Evolutionary conservation across 352 stramenopile genomes (phyloP), one percentile per base, ranked within the genome.

Genomic region (Thalassiosira oceanica): DNA sequence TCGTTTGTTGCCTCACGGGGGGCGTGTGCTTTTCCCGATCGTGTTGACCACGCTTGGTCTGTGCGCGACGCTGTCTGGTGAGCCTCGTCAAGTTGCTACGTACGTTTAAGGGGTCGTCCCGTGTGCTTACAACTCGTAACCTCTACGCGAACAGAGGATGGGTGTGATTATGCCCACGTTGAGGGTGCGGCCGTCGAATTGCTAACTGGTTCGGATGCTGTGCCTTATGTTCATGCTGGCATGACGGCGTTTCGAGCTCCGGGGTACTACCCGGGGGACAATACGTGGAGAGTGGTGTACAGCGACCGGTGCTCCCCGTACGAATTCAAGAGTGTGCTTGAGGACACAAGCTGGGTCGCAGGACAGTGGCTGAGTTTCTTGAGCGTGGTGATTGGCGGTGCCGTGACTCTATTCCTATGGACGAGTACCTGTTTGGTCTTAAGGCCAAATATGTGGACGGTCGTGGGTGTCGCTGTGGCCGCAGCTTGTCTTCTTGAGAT

Each of bases 161-260:
- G 66, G 13, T 77, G 66, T 31, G 66, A 77, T 39, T 77, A 61
- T 20, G 61, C 66, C 16, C 36, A 48, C 1, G 15, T 77, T n/a
- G 50, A 13, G 5, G 66, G 66, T 0, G 20, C 58, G 13, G 42
- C 48, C 18, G 66, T 65, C 7, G 52, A 72, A 50, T 66, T 77
- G 10, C 53, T 77, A 10, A 71, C 66, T 13, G 60, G 66, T 24
- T 67, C 50, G 11, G 28, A 45, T 4, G 35, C 39, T 8, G 46
- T 77, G 10, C 58, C 66, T 1, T 77, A 44, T 27, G 44, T 72
- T 10, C 43, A 77, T 48, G 28, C 42, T 6, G 66, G 66, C 11
- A 61, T 66, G 60, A 37, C 61, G n/a, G 66, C 35, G 13, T 77
- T 67, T 62, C 58, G 58, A 2, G 44, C 71, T 44, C 66, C 66